These are phyloP conservation scores for Tetracladium marchalianum DNA, from an alignment of 495 filamentous ascomycete species.

Conservation along the genomic window DNA sequence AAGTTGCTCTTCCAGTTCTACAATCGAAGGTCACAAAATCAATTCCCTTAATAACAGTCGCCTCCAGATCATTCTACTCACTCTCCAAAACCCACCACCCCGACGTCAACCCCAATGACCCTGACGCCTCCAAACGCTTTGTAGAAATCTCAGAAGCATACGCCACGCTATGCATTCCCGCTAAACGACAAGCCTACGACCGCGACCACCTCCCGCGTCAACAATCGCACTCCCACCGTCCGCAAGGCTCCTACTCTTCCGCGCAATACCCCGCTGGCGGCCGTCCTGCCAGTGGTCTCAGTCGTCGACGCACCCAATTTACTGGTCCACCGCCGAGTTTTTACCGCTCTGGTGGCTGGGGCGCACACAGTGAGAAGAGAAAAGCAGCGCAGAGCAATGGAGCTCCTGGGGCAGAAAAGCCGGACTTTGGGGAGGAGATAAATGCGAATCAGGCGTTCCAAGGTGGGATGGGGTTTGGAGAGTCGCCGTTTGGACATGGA, in stretches of 20 bases:
- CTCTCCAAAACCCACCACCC: conserved; percentile 93
- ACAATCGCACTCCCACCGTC: conserved; percentile 17
- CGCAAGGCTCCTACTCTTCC: conserved; percentile 35
- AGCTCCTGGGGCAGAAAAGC: conserved; percentile 21
- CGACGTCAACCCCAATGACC: conserved; percentile 75
- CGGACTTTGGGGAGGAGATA: not conserved
- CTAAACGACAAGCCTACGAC: conserved; percentile 74
- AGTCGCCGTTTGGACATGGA: conserved; percentile 24
- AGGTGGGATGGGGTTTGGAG: conserved; percentile 36
- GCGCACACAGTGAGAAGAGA: conserved; percentile 39
- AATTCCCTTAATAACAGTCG: not conserved
- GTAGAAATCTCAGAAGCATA: conserved; percentile 82
- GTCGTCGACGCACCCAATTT: conserved; percentile 62
- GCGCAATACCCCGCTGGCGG: conserved; percentile 49
- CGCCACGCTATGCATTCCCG: conserved; percentile 56
- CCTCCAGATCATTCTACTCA: conserved; percentile 68
- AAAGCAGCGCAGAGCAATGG: conserved; percentile 31
- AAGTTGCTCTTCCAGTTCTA: not conserved
- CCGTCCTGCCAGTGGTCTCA: conserved; percentile 69
- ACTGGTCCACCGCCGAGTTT: conserved; percentile 84
- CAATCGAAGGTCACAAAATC: not conserved
- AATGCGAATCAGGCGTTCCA: not conserved
- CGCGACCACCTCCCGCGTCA: conserved; percentile 43
- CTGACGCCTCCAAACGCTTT: conserved; percentile 66
- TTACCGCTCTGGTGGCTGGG: conserved; percentile 70